Evolutionary conservation across 768 basidiomycete species (phyloP).

Genomic region (Gymnopilus junonius): DNA sequence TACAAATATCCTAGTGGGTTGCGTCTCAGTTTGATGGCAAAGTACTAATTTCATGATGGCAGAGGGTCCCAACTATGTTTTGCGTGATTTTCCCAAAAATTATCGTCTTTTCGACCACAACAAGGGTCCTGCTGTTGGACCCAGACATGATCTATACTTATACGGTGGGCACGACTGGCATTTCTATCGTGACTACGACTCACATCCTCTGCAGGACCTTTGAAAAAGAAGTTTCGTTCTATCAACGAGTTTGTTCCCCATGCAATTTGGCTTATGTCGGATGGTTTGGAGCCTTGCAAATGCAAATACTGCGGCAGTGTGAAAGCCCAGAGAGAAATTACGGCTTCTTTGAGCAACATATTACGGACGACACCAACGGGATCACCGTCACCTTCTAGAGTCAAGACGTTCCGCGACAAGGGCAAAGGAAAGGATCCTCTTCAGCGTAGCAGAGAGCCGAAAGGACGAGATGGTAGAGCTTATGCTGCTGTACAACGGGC

Average conservation of each 20-base stretch:
- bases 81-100: constrained; percentile 65
- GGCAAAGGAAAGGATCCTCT: constrained; percentile 24
- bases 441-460: constrained; percentile 13
- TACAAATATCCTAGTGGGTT: constrained; percentile 55
- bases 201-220: constrained; percentile 43
- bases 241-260: constrained; percentile 88
- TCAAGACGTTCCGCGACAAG: constrained; percentile 27
- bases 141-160: constrained; percentile 80
- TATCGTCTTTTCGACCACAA: constrained; percentile 80
- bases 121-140: constrained; percentile 53
- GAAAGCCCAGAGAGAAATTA: constrained; percentile 71
- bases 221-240: constrained; percentile 67
- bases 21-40: background rate
- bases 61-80: constrained; percentile 61
- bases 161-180: constrained; percentile 49
- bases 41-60: constrained; percentile 8
- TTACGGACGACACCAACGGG: constrained; percentile 29
- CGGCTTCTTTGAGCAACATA: constrained; percentile 50
- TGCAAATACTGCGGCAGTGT: constrained; percentile 83
- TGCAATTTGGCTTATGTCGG: constrained; percentile 75
- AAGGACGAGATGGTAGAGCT: constrained; percentile 31
- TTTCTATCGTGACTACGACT: background rate
- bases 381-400: constrained; percentile 22
- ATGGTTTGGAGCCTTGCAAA: constrained; percentile 56
- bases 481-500: constrained; percentile 48